Evolutionary conservation across 768 basidiomycete genomes (phyloP).

Genomic region (Royoungia palumana): DNA sequence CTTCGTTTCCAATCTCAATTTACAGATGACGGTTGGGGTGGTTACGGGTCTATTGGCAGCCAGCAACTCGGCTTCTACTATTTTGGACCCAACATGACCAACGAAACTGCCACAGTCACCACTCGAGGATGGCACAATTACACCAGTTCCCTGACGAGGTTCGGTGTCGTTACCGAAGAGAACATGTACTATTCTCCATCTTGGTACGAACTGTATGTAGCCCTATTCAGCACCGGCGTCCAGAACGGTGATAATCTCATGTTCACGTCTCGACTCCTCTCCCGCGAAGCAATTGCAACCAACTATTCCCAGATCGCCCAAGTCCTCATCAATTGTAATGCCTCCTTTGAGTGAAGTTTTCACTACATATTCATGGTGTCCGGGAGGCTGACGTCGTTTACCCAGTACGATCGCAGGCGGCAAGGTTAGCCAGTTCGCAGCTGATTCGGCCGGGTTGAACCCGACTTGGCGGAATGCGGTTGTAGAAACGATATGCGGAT

Average conservation of each 20-base stretch:
- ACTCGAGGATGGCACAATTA: constrained; percentile 32
- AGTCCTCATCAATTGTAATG: constrained; percentile 6
- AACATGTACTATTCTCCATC: constrained; percentile 24
- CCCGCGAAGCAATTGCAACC: constrained; percentile 25
- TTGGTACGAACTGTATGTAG: constrained; percentile 25
- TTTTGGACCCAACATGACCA: constrained; percentile 36
- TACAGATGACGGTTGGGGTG: constrained; percentile 45
- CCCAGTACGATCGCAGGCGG: constrained; percentile 45
- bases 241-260: constrained; percentile 28
- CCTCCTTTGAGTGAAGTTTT: constrained; percentile 5
- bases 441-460: constrained; percentile 41
- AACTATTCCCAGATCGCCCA: constrained; percentile 25
- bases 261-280: constrained; percentile 34
- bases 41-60: constrained; percentile 24
- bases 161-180: constrained; percentile 22
- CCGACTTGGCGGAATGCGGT: constrained; percentile 48
- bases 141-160: constrained; percentile 4
- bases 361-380: too few species aligned
- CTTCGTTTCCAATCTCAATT: constrained; percentile 34
- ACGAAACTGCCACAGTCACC: constrained; percentile 32
- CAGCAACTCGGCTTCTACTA: constrained; percentile 14
- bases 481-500: background rate
- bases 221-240: background rate
- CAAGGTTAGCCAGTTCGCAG: constrained; percentile 33
- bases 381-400: constrained; percentile 1